phyloP scores from a whole-genome alignment of 2,329 filamentous ascomycete species.

The Didymellaceae sp. region DNA sequence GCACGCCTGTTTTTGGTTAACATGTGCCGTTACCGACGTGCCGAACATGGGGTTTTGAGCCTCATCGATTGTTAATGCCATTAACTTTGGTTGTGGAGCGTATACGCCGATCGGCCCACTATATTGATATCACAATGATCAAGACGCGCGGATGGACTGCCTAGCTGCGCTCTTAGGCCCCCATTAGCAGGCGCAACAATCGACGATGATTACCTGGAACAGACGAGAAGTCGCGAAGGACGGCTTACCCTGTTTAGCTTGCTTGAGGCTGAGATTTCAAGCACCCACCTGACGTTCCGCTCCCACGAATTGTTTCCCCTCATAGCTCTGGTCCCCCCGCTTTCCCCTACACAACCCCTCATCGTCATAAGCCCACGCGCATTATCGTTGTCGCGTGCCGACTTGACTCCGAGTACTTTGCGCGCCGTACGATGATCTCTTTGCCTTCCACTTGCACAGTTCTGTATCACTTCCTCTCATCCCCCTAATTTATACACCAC shows the following conservation, averaged over 20 bases:
- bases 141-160: conserved; percentile 28
- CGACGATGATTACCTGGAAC: conserved; percentile 17
- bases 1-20: conserved; percentile 1
- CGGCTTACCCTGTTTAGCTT: conserved; percentile 25
- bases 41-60: conserved; percentile 16
- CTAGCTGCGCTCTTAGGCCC: conserved; percentile 17
- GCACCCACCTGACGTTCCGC: conserved; percentile 30
- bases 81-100: conserved; percentile 22
- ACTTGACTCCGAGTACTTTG: conserved; percentile 30
- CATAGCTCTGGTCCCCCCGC: conserved; percentile 26
- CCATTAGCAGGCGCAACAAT: conserved; percentile 13
- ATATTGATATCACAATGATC: conserved; percentile 34
- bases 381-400: conserved; percentile 30
- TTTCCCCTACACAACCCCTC: conserved; percentile 34
- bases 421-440: conserved; percentile 24
- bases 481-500: conserved; percentile 20
- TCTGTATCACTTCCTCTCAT: conserved; percentile 23
- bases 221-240: conserved; percentile 17
- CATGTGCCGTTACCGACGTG: conserved; percentile 12
- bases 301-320: conserved; percentile 20
- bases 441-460: conserved; percentile 19
- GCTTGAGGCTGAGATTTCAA: conserved; percentile 34
- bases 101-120: conserved; percentile 28
- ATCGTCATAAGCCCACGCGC: conserved; percentile 35
- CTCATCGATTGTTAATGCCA: conserved; percentile 20